phyloP scores from a whole-genome alignment of 768 basidiomycete genomes.

The Rhizopogon roseolus region DNA sequence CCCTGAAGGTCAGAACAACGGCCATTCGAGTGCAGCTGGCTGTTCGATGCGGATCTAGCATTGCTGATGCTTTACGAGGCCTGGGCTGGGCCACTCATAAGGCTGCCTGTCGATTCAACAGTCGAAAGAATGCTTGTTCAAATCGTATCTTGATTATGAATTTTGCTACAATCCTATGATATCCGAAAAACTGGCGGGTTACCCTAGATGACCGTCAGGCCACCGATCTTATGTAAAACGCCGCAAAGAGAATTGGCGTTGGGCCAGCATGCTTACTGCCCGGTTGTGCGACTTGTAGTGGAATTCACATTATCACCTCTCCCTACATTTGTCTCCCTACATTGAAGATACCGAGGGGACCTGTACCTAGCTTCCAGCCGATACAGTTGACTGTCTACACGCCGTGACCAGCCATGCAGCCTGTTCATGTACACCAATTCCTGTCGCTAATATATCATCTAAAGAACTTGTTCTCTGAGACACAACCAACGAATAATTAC shows the following conservation, averaged over 20 bases:
- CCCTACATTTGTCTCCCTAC: no score
- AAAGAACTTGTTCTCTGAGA: background rate
- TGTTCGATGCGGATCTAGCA: no score
- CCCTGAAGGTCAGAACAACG: no score
- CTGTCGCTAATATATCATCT: background rate
- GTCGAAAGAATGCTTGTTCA: background rate
- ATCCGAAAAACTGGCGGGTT: background rate
- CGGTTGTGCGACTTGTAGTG: background rate
- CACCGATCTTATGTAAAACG: background rate
- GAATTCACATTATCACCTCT: background rate
- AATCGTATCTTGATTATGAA: background rate
- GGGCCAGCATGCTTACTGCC: background rate
- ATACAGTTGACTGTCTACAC: no score
- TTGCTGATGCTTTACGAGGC: no score
- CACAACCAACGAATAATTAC: no score
- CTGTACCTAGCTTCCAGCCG: background rate
- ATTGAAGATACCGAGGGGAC: no score
- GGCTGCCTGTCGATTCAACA: background rate
- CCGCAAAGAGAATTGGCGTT: background rate
- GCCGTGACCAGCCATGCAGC: background rate
- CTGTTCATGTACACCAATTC: background rate
- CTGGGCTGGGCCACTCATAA: background rate
- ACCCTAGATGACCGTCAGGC: background rate
- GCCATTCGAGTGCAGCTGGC: no score
- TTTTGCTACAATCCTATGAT: background rate